Percentiles rank a stretch among this genome's conserved stretches.
Conservation (phyloP, 495 filamentous ascomycete genomes). For the Darksidea phi region DNA sequence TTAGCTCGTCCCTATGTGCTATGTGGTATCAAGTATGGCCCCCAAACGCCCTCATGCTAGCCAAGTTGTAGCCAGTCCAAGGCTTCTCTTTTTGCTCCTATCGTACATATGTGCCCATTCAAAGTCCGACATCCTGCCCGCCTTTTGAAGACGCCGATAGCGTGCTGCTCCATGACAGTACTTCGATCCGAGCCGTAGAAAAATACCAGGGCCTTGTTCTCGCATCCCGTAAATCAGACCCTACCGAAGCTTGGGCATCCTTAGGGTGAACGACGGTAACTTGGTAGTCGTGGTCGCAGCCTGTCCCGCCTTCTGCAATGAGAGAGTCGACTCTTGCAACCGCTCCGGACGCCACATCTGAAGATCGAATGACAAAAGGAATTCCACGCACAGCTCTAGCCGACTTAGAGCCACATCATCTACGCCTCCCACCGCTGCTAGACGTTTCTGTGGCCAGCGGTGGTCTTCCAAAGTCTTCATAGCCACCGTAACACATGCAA, state of each 20-base stretch:
- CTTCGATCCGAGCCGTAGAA: background rate
- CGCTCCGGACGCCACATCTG: slow-evolving; percentile 29
- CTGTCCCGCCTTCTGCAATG: slow-evolving; percentile 34
- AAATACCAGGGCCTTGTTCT: background rate
- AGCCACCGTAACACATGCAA: slow-evolving; percentile 80
- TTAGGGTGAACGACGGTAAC: slow-evolving; percentile 26
- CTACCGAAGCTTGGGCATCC: slow-evolving; percentile 4
- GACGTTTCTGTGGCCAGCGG: slow-evolving; percentile 75
- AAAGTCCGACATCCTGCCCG: background rate
- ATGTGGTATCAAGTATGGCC: background rate
- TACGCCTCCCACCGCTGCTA: slow-evolving; percentile 88
- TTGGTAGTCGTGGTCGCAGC: slow-evolving; percentile 20
- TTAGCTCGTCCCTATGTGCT: background rate
- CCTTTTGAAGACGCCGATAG: background rate
- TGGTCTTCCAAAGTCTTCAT: slow-evolving; percentile 93
- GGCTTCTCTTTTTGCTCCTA: background rate
- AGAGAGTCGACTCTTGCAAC: slow-evolving; percentile 21
- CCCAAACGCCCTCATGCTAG: background rate
- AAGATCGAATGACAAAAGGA: slow-evolving; percentile 43
- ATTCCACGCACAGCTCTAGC: slow-evolving; percentile 71
- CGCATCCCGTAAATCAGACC: background rate
- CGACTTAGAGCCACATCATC: slow-evolving; percentile 72
- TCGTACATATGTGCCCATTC: background rate
- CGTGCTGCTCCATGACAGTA: background rate
- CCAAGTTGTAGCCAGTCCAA: background rate